These are phyloP conservation scores for Colletotrichum sp. DNA, from an alignment of 2,329 filamentous ascomycete species.

Conservation along the genomic window DNA sequence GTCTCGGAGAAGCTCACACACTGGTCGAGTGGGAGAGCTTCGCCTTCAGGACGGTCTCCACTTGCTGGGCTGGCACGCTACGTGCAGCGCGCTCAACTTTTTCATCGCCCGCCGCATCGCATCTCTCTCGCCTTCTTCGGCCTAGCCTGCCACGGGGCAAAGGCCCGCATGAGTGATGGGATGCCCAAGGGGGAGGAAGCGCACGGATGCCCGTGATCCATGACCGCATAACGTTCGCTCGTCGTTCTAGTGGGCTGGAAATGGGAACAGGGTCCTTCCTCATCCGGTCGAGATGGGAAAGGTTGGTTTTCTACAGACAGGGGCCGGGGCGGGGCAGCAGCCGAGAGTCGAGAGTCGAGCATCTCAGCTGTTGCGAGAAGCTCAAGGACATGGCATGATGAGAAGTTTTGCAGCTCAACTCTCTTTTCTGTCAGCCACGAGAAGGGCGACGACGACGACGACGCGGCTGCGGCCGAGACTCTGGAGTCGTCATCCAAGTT, in stretches of 20 bases:
- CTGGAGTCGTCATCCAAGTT: slow-evolving; percentile 11
- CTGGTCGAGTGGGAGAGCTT: not conserved
- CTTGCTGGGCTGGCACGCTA: not conserved
- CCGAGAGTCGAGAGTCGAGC: not conserved
- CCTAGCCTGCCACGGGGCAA: slow-evolving; percentile 8
- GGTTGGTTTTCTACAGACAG: not conserved
- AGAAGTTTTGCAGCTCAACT: not conserved
- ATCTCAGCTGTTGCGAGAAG: not conserved
- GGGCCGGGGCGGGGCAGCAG: not conserved
- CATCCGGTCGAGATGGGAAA: slow-evolving; percentile 15
- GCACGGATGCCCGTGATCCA: slow-evolving; percentile 17
- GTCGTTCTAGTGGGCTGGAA: not conserved
- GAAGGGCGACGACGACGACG: not conserved
- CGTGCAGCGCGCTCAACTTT: not conserved
- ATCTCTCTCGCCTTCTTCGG: not conserved
- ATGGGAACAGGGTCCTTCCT: slow-evolving; percentile 20
- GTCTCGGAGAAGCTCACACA: not conserved
- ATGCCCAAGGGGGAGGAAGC: not conserved
- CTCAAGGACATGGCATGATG: slow-evolving; percentile 5
- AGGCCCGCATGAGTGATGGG: slow-evolving; percentile 12
- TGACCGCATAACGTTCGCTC: slow-evolving; percentile 14
- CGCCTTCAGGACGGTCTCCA: slow-evolving; percentile 4
- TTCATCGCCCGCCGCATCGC: not conserved
- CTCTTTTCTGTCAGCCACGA: not conserved
- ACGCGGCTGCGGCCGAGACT: not conserved